Conservation (phyloP, 208 protist genomes). For the Jaenimonas drosophilae region DNA sequence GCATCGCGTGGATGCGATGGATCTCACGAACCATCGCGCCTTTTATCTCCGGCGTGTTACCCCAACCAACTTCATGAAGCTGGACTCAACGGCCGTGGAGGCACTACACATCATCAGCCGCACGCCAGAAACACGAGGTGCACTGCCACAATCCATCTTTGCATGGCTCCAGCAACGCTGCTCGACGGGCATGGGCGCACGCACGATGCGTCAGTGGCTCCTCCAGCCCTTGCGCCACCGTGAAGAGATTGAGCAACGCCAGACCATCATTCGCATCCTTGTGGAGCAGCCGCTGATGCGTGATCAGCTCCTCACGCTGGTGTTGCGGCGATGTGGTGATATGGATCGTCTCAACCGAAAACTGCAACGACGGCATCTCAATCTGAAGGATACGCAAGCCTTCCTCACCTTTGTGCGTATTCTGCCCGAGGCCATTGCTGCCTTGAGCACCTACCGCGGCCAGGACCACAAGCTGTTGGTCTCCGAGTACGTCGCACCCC, state of each 20-base stretch:
- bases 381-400: constrained; percentile 81
- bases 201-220: constrained; percentile 95
- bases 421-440: constrained; percentile 46
- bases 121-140: constrained; percentile 67
- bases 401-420: constrained; percentile 80
- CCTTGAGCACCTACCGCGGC: constrained; percentile 59
- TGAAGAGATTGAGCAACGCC: constrained; percentile 89
- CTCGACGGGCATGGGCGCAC: constrained; percentile 92
- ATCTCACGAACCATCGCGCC: constrained; percentile 51
- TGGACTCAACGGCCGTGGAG: constrained; percentile 90
- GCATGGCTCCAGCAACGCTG: constrained; percentile 95
- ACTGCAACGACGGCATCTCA: constrained; percentile 71
- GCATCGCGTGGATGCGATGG: constrained; percentile 43
- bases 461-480: constrained; percentile 61
- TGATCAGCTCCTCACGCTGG: constrained; percentile 63
- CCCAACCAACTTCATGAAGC: constrained; percentile 87
- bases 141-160: constrained; percentile 79
- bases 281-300: constrained; percentile 78
- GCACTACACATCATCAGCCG: constrained; percentile 88
- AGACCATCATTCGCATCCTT: constrained; percentile 92
- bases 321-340: constrained; percentile 89
- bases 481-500: constrained; percentile 74
- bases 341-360: constrained; percentile 91
- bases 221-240: constrained; percentile 93
- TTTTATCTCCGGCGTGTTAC: constrained; percentile 74